Evolutionary conservation across 192 early-diverging fungal genomes (phyloP).

Genomic region (Coemansia sp.): DNA sequence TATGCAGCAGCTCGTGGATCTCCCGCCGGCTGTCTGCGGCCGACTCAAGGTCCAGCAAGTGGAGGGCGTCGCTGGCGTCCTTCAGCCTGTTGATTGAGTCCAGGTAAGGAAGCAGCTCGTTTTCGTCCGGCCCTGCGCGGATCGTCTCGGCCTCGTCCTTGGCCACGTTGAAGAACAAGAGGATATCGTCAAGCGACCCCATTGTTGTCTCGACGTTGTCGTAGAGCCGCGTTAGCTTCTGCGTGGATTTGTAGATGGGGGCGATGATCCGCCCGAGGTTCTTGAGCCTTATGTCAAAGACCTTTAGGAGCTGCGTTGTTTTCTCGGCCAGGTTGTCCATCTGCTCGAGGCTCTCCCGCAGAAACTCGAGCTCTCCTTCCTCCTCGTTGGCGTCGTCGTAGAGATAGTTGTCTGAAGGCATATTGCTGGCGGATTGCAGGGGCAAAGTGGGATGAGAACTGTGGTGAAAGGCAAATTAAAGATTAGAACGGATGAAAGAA

Average conservation of each 20-base stretch:
- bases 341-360: slow-evolving; percentile 59
- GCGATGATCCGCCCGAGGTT: slow-evolving; percentile 53
- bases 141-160: slow-evolving; percentile 54
- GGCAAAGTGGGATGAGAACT: background rate
- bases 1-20: slow-evolving; percentile 50
- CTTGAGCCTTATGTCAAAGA: slow-evolving; percentile 57
- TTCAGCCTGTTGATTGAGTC: slow-evolving; percentile 58
- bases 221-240: slow-evolving; percentile 51
- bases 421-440: slow-evolving; percentile 2
- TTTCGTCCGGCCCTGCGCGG: slow-evolving; percentile 50
- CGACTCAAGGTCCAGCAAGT: slow-evolving; percentile 48
- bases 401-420: slow-evolving; percentile 39
- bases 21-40: slow-evolving; percentile 48
- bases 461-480: background rate
- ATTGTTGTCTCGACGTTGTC: slow-evolving; percentile 53
- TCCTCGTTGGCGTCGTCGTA: slow-evolving; percentile 56
- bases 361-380: slow-evolving; percentile 55
- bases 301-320: slow-evolving; percentile 50
- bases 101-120: slow-evolving; percentile 57
- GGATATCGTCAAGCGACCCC: slow-evolving; percentile 51
- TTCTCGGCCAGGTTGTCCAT: slow-evolving; percentile 57
- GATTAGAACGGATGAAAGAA: background rate
- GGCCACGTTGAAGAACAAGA: slow-evolving; percentile 56
- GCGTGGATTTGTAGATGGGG: slow-evolving; percentile 57
- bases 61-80: slow-evolving; percentile 54